These are phyloP conservation scores for Fraxinus quadrangulata DNA, from an alignment of 257 asterid genomes.

Conservation along the genomic window DNA sequence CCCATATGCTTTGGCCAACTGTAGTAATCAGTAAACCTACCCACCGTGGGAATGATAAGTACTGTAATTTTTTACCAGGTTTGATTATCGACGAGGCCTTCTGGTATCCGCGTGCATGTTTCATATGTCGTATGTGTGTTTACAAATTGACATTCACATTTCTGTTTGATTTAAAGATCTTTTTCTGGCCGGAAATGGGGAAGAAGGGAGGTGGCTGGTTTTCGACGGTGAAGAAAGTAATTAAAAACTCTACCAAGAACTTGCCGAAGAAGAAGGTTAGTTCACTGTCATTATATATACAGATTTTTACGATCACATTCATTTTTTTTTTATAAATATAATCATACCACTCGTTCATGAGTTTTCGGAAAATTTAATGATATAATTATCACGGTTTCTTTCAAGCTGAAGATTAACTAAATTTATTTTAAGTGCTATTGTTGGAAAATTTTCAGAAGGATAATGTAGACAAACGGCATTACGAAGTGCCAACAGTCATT, in stretches of 20 bases:
- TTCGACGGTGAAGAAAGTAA: constrained; percentile 76
- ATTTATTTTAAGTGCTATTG: no score
- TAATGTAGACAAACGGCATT: constrained; percentile 61
- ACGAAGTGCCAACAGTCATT: constrained; percentile 72
- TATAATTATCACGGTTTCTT: no score
- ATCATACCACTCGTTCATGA: no score
- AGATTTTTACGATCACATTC: no score
- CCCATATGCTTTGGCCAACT: no score
- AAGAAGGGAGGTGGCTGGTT: constrained; percentile 78
- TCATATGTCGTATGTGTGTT: neutral
- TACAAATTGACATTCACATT: neutral
- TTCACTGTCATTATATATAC: neutral
- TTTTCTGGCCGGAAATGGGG: constrained; percentile 53
- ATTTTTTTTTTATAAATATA: no score
- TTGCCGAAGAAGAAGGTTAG: constrained; percentile 67
- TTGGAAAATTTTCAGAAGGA: constrained; percentile 35
- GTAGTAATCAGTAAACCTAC: constrained; percentile 1
- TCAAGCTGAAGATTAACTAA: no score
- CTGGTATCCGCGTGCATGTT: neutral
- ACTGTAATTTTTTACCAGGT: constrained; percentile 6
- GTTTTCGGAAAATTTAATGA: no score
- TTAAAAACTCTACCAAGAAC: constrained; percentile 62
- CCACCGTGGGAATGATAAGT: constrained; percentile 72
- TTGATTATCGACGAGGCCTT: neutral
- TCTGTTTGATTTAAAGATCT: neutral